These are phyloP conservation scores for Coffea eugenioides DNA, from an alignment of 257 asterid species.

Conservation along the genomic window DNA sequence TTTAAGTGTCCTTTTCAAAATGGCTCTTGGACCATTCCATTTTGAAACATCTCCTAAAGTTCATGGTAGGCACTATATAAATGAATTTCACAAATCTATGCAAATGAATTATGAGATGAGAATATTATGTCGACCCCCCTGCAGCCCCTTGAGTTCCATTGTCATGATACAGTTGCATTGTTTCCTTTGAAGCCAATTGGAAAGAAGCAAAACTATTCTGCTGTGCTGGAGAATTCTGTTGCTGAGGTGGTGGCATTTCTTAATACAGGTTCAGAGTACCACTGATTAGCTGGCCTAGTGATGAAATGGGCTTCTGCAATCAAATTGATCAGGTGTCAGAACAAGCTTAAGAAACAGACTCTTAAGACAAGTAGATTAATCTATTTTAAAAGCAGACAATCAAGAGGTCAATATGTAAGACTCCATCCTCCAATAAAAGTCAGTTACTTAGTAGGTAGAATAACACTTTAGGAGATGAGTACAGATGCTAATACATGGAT, in stretches of 20 bases:
- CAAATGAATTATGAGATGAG: not conserved
- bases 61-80: too few species aligned
- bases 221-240: slow-evolving; percentile 4
- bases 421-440: not conserved
- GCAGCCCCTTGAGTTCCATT: not conserved
- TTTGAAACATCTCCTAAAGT: not conserved
- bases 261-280: slow-evolving; percentile 52
- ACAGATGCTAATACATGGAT: not conserved
- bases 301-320: slow-evolving; percentile 70
- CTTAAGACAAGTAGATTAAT: not conserved
- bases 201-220: slow-evolving; percentile 3
- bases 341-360: not conserved
- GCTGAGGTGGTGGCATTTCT: slow-evolving; percentile 6
- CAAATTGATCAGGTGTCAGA: slow-evolving; percentile 1
- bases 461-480: not conserved
- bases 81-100: not conserved
- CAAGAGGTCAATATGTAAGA: not conserved
- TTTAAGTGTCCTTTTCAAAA: not conserved
- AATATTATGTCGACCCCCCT: not conserved
- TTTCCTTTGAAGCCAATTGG: not conserved
- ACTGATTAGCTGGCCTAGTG: slow-evolving; percentile 49
- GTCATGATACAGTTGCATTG: not conserved
- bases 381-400: not conserved
- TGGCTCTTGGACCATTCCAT: not conserved
- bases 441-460: not conserved